Evolutionary conservation across 139 green algal species (phyloP).

Genomic region (Tetradesmus lagerheimii): DNA sequence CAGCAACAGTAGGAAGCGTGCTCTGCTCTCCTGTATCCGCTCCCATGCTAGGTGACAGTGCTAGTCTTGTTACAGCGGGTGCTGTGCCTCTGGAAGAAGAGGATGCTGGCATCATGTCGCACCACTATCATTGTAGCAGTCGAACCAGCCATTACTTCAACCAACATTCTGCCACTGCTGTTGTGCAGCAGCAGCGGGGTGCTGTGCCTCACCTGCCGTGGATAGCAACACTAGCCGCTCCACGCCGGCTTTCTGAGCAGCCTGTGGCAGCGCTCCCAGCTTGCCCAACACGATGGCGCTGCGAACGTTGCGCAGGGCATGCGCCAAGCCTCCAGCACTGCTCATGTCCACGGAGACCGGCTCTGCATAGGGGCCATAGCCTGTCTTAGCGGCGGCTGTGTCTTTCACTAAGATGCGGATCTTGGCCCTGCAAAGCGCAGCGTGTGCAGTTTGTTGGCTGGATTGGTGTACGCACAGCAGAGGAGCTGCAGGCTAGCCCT

Average conservation of each 20-base stretch:
- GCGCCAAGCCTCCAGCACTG: conserved; percentile 27
- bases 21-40: no score
- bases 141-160: no score
- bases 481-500: no score
- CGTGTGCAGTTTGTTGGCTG: not conserved
- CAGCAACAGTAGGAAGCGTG: no score
- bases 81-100: no score
- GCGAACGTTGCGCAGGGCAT: conserved; percentile 39
- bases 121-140: not conserved
- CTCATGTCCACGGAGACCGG: conserved; percentile 37
- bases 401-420: conserved; percentile 58
- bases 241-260: conserved; percentile 27
- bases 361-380: conserved; percentile 67
- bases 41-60: no score
- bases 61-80: no score
- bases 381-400: conserved; percentile 50
- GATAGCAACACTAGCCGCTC: conserved; percentile 58
- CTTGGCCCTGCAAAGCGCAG: conserved; percentile 51
- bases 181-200: no score
- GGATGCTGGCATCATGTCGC: not conserved
- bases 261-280: conserved; percentile 39
- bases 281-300: conserved; percentile 47
- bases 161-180: no score
- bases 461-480: no score
- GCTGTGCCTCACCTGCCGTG: conserved; percentile 34